Conservation (phyloP, 2,329 filamentous ascomycete genomes). For the Aurifilum marmelostoma region DNA sequence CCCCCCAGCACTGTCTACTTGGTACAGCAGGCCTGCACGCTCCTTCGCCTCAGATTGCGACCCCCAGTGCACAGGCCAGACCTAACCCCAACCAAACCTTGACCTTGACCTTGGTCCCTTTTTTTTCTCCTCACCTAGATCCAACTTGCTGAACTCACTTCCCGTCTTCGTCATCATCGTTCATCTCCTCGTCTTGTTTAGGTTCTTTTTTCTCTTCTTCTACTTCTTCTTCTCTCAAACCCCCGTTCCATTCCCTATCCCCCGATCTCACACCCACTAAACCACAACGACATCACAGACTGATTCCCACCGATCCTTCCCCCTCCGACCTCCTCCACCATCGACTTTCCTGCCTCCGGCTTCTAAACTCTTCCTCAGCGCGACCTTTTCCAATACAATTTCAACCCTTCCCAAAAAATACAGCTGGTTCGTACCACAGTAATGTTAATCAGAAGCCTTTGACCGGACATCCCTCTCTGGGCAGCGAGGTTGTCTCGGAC, state of each 20-base stretch:
- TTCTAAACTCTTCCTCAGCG: neutral
- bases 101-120: conserved; percentile 1
- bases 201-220: neutral
- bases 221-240: neutral
- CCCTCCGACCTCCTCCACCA: too few relatives aligned
- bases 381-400: neutral
- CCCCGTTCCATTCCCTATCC: conserved; percentile 8
- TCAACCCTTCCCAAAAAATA: conserved; percentile 1
- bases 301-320: neutral
- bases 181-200: conserved; percentile 7
- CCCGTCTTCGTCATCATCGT: conserved; percentile 12
- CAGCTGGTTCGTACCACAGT: conserved; percentile 19
- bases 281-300: neutral
- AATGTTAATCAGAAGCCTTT: conserved; percentile 29
- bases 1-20: neutral
- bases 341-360: neutral
- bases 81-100: neutral
- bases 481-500: conserved; percentile 17
- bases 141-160: neutral
- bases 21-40: neutral
- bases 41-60: conserved; percentile 17
- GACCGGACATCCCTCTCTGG: conserved; percentile 20
- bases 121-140: conserved; percentile 7
- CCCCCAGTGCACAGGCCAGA: neutral
- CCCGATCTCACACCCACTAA: neutral